Conservation (phyloP, 2,329 filamentous ascomycete species). For the Colletotrichum costaricense region DNA sequence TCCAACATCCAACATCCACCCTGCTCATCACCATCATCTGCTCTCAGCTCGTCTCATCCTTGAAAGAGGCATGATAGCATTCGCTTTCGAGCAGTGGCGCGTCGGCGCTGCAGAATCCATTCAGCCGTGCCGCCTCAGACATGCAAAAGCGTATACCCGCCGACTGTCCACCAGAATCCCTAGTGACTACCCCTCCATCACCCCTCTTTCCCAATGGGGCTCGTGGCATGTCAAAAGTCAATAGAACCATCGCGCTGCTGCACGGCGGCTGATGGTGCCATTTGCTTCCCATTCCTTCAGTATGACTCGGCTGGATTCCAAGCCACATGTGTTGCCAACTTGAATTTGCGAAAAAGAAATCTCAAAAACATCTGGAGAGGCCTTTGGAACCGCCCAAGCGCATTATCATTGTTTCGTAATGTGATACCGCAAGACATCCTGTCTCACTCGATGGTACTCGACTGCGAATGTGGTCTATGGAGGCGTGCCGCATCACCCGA, state of each 20-base stretch:
- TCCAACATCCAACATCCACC: background rate
- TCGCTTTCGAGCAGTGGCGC: background rate
- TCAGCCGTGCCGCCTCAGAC: background rate
- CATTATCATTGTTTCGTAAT: background rate
- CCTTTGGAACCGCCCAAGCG: background rate
- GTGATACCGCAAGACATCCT: background rate
- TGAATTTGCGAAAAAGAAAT: background rate
- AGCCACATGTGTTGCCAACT: background rate
- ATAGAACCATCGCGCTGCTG: background rate
- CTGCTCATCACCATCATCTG: background rate
- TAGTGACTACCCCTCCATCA: constrained; percentile 1
- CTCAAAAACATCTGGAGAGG: background rate
- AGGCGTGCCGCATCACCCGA: background rate
- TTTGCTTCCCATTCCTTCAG: background rate
- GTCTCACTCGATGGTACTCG: background rate
- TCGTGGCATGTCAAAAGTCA: background rate
- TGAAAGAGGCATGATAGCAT: background rate
- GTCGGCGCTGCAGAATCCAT: background rate
- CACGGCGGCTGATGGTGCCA: background rate
- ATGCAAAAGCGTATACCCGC: background rate
- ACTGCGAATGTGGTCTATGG: background rate
- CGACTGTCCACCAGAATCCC: too few relatives aligned
- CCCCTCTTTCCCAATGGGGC: background rate
- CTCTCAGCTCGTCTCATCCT: background rate
- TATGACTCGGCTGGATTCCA: background rate